Percentiles rank a stretch among this genome's conserved stretches.
phyloP scores from a whole-genome alignment of 1,284 basidiomycete genomes.

The Ustilago bromivora region DNA sequence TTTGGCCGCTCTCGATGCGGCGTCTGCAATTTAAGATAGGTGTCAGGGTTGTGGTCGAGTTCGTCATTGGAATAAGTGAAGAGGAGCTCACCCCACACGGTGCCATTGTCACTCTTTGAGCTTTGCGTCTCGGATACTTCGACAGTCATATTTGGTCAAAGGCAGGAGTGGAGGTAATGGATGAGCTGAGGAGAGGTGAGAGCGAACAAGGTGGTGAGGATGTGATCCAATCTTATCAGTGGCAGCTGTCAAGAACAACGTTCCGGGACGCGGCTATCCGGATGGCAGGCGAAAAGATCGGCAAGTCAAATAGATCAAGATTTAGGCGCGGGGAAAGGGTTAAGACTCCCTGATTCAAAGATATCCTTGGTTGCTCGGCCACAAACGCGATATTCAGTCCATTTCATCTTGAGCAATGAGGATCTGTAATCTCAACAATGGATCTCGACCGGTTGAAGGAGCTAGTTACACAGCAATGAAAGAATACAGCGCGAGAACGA shows the following conservation, averaged over 20 bases:
- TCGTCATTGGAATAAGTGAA: conserved; percentile 30
- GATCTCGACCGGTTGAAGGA: too few relatives aligned
- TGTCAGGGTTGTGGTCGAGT: conserved; percentile 27
- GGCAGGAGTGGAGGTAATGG: background rate
- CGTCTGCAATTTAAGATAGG: conserved; percentile 22
- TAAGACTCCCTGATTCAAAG: background rate
- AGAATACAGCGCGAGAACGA: conserved; percentile 26
- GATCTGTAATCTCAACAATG: too few relatives aligned
- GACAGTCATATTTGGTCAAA: conserved; percentile 13
- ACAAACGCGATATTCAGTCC: too few relatives aligned
- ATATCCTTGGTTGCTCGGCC: too few relatives aligned
- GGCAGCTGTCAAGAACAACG: background rate
- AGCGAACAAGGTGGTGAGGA: background rate
- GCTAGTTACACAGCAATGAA: conserved; percentile 21
- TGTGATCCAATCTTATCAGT: conserved; percentile 4
- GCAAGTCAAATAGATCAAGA: background rate
- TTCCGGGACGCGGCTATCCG: conserved; percentile 12
- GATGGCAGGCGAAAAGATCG: conserved; percentile 4
- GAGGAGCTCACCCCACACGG: conserved; percentile 27
- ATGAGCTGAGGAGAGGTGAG: background rate
- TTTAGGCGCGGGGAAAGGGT: background rate
- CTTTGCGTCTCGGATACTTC: background rate
- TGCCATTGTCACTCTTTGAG: background rate
- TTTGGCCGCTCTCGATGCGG: conserved; percentile 34
- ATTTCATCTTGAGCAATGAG: too few relatives aligned